Conservation (phyloP, 805 yeast species). For the Candida alai region DNA sequence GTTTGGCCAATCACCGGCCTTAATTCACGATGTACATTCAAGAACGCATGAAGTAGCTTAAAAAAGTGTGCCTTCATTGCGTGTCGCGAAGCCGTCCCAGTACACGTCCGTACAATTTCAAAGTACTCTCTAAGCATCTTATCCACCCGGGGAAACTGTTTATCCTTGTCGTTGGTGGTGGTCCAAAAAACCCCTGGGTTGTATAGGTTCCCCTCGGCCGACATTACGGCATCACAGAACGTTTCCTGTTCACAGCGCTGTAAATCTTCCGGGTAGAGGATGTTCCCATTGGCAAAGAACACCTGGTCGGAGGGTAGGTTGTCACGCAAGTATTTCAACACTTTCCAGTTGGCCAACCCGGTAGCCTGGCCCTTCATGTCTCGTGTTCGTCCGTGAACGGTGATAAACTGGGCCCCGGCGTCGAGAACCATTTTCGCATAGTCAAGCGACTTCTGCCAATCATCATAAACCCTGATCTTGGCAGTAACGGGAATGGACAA, state of each 20-base stretch:
- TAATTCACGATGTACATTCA: conserved; percentile 72
- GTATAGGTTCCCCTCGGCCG: conserved; percentile 91
- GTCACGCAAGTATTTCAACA: conserved; percentile 69
- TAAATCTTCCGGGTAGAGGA: conserved; percentile 85
- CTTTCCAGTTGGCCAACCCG: conserved; percentile 92
- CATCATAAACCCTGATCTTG: conserved; percentile 86
- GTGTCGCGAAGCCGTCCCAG: conserved; percentile 68
- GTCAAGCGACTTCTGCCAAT: conserved; percentile 72
- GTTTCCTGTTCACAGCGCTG: conserved; percentile 61
- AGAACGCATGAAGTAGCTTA: conserved; percentile 77
- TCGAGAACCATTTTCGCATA: conserved; percentile 85
- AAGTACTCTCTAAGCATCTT: conserved; percentile 78
- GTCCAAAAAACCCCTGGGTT: conserved; percentile 90
- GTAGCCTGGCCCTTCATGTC: conserved; percentile 98
- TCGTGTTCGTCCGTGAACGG: conserved; percentile 93
- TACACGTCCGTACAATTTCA: conserved; percentile 64
- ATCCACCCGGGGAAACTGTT: conserved; percentile 83
- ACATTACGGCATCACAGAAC: conserved; percentile 88
- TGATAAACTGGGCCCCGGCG: conserved; percentile 94
- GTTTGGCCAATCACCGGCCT: conserved; percentile 65
- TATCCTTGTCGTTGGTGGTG: conserved; percentile 47
- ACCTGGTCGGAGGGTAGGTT: conserved; percentile 77
- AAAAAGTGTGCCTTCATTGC: conserved; percentile 93
- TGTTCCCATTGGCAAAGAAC: conserved; percentile 90
- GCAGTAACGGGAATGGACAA: conserved; percentile 90